Conservation (phyloP, 2,329 filamentous ascomycete species). For the Fusarium scirpi region DNA sequence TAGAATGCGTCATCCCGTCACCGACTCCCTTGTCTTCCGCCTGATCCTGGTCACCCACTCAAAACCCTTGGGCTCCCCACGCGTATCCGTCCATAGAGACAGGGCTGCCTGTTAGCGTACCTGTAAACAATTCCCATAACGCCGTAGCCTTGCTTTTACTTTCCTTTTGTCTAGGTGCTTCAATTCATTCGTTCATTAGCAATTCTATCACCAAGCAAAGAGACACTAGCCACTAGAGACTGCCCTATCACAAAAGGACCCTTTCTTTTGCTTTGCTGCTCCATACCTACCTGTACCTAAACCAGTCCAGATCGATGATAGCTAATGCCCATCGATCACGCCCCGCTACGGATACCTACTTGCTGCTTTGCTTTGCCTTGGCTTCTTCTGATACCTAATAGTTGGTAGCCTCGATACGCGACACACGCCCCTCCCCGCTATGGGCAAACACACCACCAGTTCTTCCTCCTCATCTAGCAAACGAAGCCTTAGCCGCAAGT, state of each 20-base stretch:
- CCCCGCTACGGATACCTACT: conserved; percentile 13
- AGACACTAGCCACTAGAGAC: not conserved
- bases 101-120: conserved; percentile 13
- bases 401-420: conserved; percentile 14
- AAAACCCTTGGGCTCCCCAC: conserved; percentile 35
- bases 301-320: conserved; percentile 22
- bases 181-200: conserved; percentile 5
- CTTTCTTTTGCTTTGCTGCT: conserved; percentile 13
- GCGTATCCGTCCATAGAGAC: conserved; percentile 24
- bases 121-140: conserved; percentile 16
- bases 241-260: not conserved
- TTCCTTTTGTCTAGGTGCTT: not conserved
- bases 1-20: conserved; percentile 36
- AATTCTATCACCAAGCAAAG: not conserved
- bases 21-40: conserved; percentile 26
- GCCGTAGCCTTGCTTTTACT: conserved; percentile 32
- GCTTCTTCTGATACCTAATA: conserved; percentile 5
- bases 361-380: conserved; percentile 2
- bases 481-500: conserved; percentile 40
- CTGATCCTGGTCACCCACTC: conserved; percentile 37
- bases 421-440: conserved; percentile 43
- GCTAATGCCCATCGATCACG: conserved; percentile 25
- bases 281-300: conserved; percentile 23
- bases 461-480: conserved; percentile 36
- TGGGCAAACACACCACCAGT: conserved; percentile 43